Evolutionary conservation across 2,329 filamentous ascomycete species (phyloP).

Genomic region (Tolypocladium guangdongense): DNA sequence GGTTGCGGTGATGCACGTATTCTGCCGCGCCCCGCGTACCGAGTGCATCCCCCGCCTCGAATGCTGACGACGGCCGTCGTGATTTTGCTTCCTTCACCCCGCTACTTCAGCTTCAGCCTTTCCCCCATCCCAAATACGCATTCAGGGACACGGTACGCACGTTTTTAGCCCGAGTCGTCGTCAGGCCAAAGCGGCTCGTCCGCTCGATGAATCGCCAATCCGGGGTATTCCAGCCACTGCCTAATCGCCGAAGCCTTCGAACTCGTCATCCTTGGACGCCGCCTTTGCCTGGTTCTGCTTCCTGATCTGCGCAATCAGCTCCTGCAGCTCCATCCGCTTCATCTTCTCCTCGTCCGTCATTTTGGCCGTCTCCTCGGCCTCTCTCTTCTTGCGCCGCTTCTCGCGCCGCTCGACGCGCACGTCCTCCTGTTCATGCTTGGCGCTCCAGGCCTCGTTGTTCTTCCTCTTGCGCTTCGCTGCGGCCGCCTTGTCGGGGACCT

Average conservation of each 20-base stretch:
- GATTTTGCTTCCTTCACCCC: too few relatives aligned
- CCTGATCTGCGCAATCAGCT: conserved; percentile 54
- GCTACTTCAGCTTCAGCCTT: background rate
- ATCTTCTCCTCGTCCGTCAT: conserved; percentile 63
- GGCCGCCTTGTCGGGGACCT: conserved; percentile 25
- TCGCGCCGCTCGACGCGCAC: conserved; percentile 50
- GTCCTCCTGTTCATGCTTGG: conserved; percentile 55
- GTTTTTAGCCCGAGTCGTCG: background rate
- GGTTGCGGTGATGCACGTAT: background rate
- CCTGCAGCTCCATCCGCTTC: conserved; percentile 50
- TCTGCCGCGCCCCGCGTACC: too few relatives aligned
- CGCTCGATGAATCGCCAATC: background rate
- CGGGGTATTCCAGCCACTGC: background rate
- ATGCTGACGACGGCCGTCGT: too few relatives aligned
- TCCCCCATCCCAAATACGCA: too few relatives aligned
- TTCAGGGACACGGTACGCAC: too few relatives aligned
- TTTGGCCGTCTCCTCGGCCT: conserved; percentile 48
- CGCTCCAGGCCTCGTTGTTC: conserved; percentile 62
- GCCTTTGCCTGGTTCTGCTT: conserved; percentile 38
- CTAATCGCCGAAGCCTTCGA: conserved; percentile 47
- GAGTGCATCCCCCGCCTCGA: too few relatives aligned
- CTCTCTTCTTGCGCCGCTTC: conserved; percentile 51
- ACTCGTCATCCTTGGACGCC: conserved; percentile 36
- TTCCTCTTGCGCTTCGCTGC: conserved; percentile 45
- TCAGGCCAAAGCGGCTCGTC: background rate